Evolutionary conservation across 805 yeast species (phyloP).

Genomic region (Candida anglica): DNA sequence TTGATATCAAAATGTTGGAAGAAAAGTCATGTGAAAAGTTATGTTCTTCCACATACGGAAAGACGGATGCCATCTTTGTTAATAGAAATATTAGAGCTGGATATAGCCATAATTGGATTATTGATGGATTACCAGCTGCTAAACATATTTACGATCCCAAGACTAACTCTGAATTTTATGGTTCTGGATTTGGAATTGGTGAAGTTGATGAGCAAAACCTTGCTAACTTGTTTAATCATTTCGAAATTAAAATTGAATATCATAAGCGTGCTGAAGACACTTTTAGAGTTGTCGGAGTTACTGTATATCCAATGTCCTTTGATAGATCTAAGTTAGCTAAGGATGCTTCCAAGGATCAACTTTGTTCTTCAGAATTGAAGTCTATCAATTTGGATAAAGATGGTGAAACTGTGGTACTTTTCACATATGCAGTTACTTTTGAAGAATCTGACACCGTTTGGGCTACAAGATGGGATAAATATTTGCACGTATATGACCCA

Average conservation of each 20-base stretch:
- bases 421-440: constrained; percentile 82
- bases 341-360: constrained; percentile 19
- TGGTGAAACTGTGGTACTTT: constrained; percentile 56
- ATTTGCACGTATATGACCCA: constrained; percentile 86
- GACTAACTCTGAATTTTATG: constrained; percentile 62
- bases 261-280: constrained; percentile 66
- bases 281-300: constrained; percentile 88
- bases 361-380: constrained; percentile 26
- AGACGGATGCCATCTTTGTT: constrained; percentile 69
- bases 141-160: constrained; percentile 51
- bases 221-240: constrained; percentile 77
- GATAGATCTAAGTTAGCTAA: constrained; percentile 24
- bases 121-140: constrained; percentile 95
- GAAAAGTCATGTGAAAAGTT: constrained; percentile 63
- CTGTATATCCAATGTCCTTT: constrained; percentile 65
- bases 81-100: constrained; percentile 77
- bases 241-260: constrained; percentile 73
- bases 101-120: constrained; percentile 85
- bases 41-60: constrained; percentile 60
- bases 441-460: constrained; percentile 68
- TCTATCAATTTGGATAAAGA: constrained; percentile 50
- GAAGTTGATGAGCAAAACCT: constrained; percentile 50
- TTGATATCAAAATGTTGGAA: constrained; percentile 72
- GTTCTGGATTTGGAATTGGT: constrained; percentile 81
- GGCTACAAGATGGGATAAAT: constrained; percentile 99